These are phyloP conservation scores for Nymphaea thermarum DNA, from an alignment of 164 flowering plant species.

Conservation along the genomic window DNA sequence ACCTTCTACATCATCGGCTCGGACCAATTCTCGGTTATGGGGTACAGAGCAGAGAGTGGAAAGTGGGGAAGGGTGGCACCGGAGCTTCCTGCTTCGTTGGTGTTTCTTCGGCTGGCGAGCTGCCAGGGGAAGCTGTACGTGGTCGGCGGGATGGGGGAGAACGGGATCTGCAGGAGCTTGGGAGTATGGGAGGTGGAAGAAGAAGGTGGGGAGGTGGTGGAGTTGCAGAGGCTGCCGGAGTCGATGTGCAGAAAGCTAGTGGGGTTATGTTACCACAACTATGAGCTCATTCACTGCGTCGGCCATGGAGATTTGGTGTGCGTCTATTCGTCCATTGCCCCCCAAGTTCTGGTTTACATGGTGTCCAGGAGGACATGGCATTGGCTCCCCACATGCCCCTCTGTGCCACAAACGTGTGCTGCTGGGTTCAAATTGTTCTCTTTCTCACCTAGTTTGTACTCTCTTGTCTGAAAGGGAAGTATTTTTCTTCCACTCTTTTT, in stretches of 20 bases:
- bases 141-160: constrained; percentile 54
- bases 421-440: constrained; percentile 82
- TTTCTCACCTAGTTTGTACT: constrained; percentile 47
- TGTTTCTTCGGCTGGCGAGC: constrained; percentile 37
- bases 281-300: constrained; percentile 62
- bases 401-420: constrained; percentile 58
- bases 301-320: constrained; percentile 62
- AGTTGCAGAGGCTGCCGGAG: constrained; percentile 39
- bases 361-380: constrained; percentile 58
- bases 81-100: constrained; percentile 30
- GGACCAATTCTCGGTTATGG: constrained; percentile 36
- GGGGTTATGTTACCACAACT: constrained; percentile 65
- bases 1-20: constrained; percentile 35
- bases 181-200: constrained; percentile 43
- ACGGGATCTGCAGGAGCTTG: constrained; percentile 54
- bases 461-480: constrained; percentile 19
- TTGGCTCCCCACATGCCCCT: constrained; percentile 74
- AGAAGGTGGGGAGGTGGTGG: constrained; percentile 26
- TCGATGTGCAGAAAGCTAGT: constrained; percentile 51
- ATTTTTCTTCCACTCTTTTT: no score
- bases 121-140: constrained; percentile 28
- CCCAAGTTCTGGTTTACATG: constrained; percentile 64
- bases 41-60: constrained; percentile 37
- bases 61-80: constrained; percentile 20
- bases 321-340: constrained; percentile 70